Base-by-base conservation (phyloP, 805 yeast genomes). In the Sporopachydermia quercuum region DNA sequence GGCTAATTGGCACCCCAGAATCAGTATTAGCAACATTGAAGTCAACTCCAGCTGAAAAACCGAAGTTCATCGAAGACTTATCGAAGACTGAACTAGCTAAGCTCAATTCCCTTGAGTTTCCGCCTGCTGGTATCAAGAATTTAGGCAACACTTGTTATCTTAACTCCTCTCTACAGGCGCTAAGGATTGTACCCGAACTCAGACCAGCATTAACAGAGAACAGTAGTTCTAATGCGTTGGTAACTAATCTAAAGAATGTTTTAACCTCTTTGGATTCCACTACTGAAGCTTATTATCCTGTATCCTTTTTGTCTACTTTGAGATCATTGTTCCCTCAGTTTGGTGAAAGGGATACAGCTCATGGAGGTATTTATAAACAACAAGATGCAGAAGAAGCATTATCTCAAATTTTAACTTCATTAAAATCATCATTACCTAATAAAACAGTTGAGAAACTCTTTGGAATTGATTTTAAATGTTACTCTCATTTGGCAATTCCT, bases 341-440 rank as follows among this genome's bases (percentile, higher is more conserved):
- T 59, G 82, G 80, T 35, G 96, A 89, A 55, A 72, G 75, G 44
- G 79, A 74, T 44, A 61, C 63, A 18, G 58, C 53, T 37, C 63
- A 65, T 39, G 60, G 64, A 35, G 96, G 96, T 1, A 61, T 69
- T 42, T 81, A 71, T 54, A 86, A 84, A 58, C 98, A 91, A 62
- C 99, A 91, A 61, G 99, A 91, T 63, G 98, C 98, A 0, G 99
- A 91, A 62, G 99, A 91, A 57, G 81, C 89, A 14, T 86, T 76
- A 61, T 78, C 96, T 4, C 89, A 81, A 56, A 68, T 91, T 39
- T 60, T 87, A 45, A 61, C 64, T 27, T 60, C 68, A 19, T 57
- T 84, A 43, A 57, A 68, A 30, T 51, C 58, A 16, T 68, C 65
- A 8, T 66, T 70, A 42, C 70, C 71, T 17, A 68, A 72, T 15